Percentiles rank a stretch among this genome's conserved stretches.
Evolutionary conservation across 805 yeast species (phyloP).

Genomic region (Torulaspora gathmanii): DNA sequence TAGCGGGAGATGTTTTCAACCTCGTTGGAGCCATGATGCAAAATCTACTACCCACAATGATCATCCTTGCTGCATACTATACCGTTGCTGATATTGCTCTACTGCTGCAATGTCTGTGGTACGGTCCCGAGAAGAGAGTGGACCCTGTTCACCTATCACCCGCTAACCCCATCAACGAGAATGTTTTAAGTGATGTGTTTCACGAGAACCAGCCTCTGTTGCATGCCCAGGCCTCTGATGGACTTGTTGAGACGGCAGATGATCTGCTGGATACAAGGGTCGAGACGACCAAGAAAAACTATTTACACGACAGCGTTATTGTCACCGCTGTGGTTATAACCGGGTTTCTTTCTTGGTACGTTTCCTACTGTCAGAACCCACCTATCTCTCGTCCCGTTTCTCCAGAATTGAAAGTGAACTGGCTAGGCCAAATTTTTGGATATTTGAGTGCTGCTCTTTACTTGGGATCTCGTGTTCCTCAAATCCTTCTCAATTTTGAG

Average conservation of each 20-base stretch:
- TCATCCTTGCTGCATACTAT: conserved; percentile 84
- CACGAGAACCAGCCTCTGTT: conserved; percentile 35
- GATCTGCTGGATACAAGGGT: conserved; percentile 13
- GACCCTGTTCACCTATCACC: conserved; percentile 82
- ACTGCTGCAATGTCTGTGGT: conserved; percentile 75
- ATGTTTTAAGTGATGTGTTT: conserved; percentile 48
- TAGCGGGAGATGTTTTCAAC: conserved; percentile 90
- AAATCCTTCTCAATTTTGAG: conserved; percentile 74
- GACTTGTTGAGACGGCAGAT: conserved; percentile 9
- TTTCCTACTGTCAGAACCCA: conserved; percentile 51
- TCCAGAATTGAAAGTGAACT: conserved; percentile 57
- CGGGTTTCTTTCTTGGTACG: conserved; percentile 85
- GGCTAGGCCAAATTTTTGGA: conserved; percentile 84
- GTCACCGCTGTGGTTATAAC: conserved; percentile 64
- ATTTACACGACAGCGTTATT: conserved; percentile 43
- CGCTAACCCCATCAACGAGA: conserved; percentile 76
- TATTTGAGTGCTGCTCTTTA: conserved; percentile 68
- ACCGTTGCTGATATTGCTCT: conserved; percentile 85
- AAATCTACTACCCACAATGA: conserved; percentile 91
- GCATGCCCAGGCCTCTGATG: conserved; percentile 9
- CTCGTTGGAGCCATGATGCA: conserved; percentile 87
- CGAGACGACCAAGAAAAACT: conserved; percentile 21
- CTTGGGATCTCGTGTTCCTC: conserved; percentile 89
- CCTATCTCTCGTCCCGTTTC: conserved; percentile 14
- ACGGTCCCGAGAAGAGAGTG: conserved; percentile 54